Evolutionary conservation across 2,329 filamentous ascomycete species (phyloP).

Genomic region (Pseudogymnoascus sp.): DNA sequence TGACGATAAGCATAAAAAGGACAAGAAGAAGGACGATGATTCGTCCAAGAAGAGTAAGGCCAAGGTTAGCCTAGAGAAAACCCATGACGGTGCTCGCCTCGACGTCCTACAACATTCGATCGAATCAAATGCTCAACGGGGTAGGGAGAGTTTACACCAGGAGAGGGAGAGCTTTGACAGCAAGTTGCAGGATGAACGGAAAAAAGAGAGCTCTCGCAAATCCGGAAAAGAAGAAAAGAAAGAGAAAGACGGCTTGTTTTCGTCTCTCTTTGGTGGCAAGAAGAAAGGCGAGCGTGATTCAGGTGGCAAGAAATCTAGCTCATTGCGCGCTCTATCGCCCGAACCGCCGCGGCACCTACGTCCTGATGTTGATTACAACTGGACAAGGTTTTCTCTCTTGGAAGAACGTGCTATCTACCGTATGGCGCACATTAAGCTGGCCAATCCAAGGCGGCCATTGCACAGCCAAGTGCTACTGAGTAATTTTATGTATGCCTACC

Average conservation of each 20-base stretch:
- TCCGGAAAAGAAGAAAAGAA: constrained; percentile 66
- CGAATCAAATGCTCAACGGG: constrained; percentile 54
- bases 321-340: constrained; percentile 67
- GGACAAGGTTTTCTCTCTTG: constrained; percentile 88
- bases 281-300: constrained; percentile 76
- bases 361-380: constrained; percentile 90
- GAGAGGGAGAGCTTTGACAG: constrained; percentile 67
- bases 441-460: constrained; percentile 86
- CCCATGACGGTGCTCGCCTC: constrained; percentile 71
- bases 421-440: constrained; percentile 97
- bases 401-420: constrained; percentile 96
- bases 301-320: constrained; percentile 62
- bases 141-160: constrained; percentile 74
- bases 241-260: constrained; percentile 90
- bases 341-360: constrained; percentile 68
- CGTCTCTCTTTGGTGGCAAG: constrained; percentile 83
- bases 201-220: constrained; percentile 70
- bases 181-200: constrained; percentile 72
- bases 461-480: constrained; percentile 93
- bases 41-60: constrained; percentile 59
- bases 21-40: constrained; percentile 52
- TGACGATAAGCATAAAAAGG: constrained; percentile 67
- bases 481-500: constrained; percentile 99
- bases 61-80: constrained; percentile 46
- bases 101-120: constrained; percentile 85